These are phyloP conservation scores for Pseudogymnoascus sp. DNA, from an alignment of 2,329 filamentous ascomycete genomes.

Conservation along the genomic window DNA sequence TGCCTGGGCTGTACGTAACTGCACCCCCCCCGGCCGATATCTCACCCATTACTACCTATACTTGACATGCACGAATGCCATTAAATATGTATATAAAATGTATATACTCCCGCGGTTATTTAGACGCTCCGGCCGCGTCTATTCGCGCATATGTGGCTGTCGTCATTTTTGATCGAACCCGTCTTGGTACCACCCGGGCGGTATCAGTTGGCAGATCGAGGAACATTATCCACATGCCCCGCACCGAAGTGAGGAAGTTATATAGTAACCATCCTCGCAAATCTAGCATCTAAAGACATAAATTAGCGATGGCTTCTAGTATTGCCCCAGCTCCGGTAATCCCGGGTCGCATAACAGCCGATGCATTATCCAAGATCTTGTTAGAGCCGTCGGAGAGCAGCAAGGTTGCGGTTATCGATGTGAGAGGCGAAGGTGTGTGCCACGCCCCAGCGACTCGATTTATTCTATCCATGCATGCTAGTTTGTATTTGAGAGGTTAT, in stretches of 20 bases:
- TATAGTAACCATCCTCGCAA: not conserved
- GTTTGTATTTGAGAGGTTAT: not conserved
- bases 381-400: slow-evolving; percentile 19
- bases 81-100: not conserved
- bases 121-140: not conserved
- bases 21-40: not conserved
- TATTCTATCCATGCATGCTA: not conserved
- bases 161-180: not conserved
- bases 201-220: slow-evolving; percentile 1
- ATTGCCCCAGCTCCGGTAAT: not conserved
- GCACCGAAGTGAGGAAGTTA: not conserved
- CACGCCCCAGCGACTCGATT: not conserved
- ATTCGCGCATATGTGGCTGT: not conserved
- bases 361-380: slow-evolving; percentile 24
- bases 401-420: slow-evolving; percentile 70
- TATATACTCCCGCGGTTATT: not conserved
- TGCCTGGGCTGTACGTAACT: not conserved
- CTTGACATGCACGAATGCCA: not conserved
- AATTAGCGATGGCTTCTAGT: not conserved
- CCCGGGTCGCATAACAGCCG: slow-evolving; percentile 22
- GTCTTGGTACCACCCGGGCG: not conserved
- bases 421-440: slow-evolving; percentile 67
- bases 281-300: not conserved
- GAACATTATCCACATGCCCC: not conserved
- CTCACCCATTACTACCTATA: not conserved